These are phyloP conservation scores for Suaeda aralocaspica DNA, from an alignment of 148 eudicot genomes.

Conservation along the genomic window DNA sequence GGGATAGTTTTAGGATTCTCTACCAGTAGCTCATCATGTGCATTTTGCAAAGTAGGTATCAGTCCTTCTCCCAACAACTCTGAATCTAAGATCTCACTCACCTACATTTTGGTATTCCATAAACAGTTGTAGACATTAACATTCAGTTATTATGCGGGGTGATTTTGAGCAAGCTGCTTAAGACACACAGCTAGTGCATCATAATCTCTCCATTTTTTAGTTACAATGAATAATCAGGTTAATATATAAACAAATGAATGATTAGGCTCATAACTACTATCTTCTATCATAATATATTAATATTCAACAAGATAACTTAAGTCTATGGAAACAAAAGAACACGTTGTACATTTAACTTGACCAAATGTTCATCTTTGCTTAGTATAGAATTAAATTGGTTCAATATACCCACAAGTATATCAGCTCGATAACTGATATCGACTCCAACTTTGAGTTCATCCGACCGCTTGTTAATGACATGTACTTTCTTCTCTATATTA, in stretches of 20 bases:
- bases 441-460: conserved; percentile 73
- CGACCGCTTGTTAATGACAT: conserved; percentile 74
- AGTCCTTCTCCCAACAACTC: conserved; percentile 92
- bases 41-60: conserved; percentile 85
- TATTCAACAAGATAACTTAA: neutral
- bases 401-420: conserved; percentile 62
- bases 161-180: neutral
- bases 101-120: conserved; percentile 37
- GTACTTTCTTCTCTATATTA: conserved; percentile 55
- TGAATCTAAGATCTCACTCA: conserved; percentile 93
- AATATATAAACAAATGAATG: no score
- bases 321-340: neutral
- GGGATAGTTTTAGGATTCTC: conserved; percentile 70
- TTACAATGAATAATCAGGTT: no score
- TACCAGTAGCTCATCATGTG: conserved; percentile 76
- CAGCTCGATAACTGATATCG: conserved; percentile 66
- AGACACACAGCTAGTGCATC: no score
- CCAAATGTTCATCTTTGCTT: neutral
- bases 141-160: neutral
- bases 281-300: neutral
- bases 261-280: no score
- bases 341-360: neutral
- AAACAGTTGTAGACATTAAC: neutral
- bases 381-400: conserved; percentile 1
- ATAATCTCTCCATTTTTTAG: no score